phyloP scores from a whole-genome alignment of 2,329 filamentous ascomycete genomes.

The Pseudopithomyces chartarum region DNA sequence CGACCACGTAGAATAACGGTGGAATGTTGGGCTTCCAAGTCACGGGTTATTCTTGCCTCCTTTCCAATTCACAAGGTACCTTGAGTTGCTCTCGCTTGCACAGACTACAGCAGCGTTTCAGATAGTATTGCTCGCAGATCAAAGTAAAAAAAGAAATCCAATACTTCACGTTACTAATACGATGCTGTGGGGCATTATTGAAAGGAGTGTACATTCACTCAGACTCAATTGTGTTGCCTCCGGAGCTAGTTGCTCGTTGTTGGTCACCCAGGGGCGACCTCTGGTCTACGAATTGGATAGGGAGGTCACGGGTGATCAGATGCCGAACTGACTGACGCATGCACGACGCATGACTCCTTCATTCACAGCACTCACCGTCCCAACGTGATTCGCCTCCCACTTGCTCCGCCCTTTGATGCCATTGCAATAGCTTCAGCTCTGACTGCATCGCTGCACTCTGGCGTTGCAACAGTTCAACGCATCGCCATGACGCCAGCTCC shows the following conservation, averaged over 20 bases:
- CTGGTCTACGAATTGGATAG: too few relatives aligned
- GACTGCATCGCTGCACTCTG: neutral
- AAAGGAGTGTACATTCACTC: too few relatives aligned
- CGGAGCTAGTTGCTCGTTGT: too few relatives aligned
- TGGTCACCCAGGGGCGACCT: too few relatives aligned
- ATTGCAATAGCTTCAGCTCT: neutral
- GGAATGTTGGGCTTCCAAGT: neutral
- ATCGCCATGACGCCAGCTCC: conserved; percentile 1
- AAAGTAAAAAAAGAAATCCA: too few relatives aligned
- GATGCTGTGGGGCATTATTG: too few relatives aligned
- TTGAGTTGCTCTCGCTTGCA: neutral
- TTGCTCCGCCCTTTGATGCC: neutral
- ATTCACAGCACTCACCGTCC: neutral
- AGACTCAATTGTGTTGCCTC: too few relatives aligned
- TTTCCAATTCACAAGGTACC: too few relatives aligned
- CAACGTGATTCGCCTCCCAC: neutral
- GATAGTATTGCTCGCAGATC: too few relatives aligned
- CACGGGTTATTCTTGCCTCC: neutral
- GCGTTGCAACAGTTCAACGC: neutral
- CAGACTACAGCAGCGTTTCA: neutral
- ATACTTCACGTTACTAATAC: too few relatives aligned
- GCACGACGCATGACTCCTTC: neutral
- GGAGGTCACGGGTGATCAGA: too few relatives aligned
- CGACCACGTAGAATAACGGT: neutral
- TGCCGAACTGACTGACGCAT: too few relatives aligned